Percentiles rank a stretch among this genome's conserved stretches.
Conservation (phyloP, 495 filamentous ascomycete genomes). For the Penicillium canescens region DNA sequence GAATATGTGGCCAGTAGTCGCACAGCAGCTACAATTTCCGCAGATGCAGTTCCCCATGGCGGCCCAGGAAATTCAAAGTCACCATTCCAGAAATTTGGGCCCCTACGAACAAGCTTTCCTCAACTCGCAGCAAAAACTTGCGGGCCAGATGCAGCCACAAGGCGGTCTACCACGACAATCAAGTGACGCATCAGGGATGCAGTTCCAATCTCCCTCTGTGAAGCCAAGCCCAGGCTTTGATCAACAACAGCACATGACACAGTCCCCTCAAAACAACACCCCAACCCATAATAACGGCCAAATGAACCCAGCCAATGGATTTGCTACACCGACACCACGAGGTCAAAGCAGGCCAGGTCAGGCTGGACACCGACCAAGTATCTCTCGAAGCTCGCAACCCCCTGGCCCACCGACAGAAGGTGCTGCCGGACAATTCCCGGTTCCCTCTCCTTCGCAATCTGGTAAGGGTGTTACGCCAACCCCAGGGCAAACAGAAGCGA, state of each 20-base stretch:
- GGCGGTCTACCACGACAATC: slow-evolving; percentile 32
- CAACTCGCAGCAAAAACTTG: slow-evolving; percentile 57
- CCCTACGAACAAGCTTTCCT: slow-evolving; percentile 74
- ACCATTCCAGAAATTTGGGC: slow-evolving; percentile 73
- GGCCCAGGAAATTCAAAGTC: slow-evolving; percentile 63
- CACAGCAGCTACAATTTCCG: slow-evolving; percentile 65
- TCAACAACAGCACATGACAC: slow-evolving; percentile 32
- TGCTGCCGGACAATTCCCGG: slow-evolving; percentile 28
- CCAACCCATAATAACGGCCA: slow-evolving; percentile 36
- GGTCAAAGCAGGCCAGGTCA: slow-evolving; percentile 38
- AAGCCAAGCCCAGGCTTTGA: slow-evolving; percentile 38
- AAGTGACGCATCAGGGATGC: slow-evolving; percentile 36
- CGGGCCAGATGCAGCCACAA: slow-evolving; percentile 54
- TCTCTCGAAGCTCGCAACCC: slow-evolving; percentile 41
- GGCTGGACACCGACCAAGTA: slow-evolving; percentile 36
- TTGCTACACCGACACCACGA: slow-evolving; percentile 43
- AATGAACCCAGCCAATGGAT: slow-evolving; percentile 39
- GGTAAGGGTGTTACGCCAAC: slow-evolving; percentile 36
- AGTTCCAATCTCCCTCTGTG: slow-evolving; percentile 40
- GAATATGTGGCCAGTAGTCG: slow-evolving; percentile 71
- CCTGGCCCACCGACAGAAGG: slow-evolving; percentile 34
- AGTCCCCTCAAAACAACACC: slow-evolving; percentile 38
- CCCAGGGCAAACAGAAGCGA: slow-evolving; percentile 41
- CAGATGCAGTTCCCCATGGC: slow-evolving; percentile 65
- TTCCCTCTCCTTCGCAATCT: slow-evolving; percentile 36